Percentiles rank a stretch among this genome's conserved stretches.
Evolutionary conservation across 345 rosid species (phyloP).

Genomic region (Fremontodendron californicum): DNA sequence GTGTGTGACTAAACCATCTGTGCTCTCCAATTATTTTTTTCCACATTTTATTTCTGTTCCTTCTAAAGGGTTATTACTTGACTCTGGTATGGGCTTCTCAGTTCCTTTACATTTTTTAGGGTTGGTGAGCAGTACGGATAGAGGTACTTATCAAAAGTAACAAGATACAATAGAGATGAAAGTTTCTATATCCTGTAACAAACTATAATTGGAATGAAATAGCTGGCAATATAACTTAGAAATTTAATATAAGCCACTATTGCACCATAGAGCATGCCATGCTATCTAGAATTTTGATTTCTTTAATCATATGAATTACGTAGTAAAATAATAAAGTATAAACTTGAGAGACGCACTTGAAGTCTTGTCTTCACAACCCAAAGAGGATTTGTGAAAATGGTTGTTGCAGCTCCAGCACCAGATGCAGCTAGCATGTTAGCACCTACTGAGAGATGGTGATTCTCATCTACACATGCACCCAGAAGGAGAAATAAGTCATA

Average conservation of each 20-base stretch:
- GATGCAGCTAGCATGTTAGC: conserved; percentile 67
- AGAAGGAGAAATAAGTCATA: not conserved
- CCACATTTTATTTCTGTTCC: not conserved
- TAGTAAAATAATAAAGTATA: not conserved
- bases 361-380: conserved; percentile 51
- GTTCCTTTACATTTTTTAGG: not conserved
- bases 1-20: not conserved
- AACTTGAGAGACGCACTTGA: conserved; percentile 43
- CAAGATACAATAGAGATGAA: not conserved
- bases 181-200: not conserved
- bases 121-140: not conserved
- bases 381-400: conserved; percentile 62
- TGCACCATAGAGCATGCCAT: not conserved
- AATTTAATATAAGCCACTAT: not conserved
- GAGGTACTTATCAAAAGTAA: not conserved
- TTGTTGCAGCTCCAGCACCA: conserved; percentile 56
- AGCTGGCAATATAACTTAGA: not conserved
- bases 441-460: conserved; percentile 7
- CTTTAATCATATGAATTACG: not conserved
- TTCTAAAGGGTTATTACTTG: not conserved
- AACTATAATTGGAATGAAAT: not conserved
- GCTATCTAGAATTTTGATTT: not conserved
- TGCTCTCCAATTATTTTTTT: not conserved
- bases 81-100: no score
- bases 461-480: conserved; percentile 9